Conservation (phyloP, 768 basidiomycete genomes). For the Gelatoporia subvermispora region DNA sequence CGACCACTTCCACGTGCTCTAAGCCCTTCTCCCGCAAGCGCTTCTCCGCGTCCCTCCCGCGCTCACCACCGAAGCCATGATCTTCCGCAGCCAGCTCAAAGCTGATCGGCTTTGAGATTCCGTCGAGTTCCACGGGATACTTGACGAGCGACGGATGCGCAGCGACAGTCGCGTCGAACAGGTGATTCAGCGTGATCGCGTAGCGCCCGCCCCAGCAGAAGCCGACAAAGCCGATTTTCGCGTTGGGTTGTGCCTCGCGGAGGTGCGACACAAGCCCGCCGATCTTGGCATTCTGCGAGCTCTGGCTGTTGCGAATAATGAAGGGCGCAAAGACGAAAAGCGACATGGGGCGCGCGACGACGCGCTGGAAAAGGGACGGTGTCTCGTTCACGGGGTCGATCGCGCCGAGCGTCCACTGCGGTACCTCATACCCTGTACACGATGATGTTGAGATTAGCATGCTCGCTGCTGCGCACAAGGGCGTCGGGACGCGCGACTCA, state of each 20-base stretch:
- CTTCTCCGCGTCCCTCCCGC: slow-evolving; percentile 13
- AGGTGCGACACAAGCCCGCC: slow-evolving; percentile 4
- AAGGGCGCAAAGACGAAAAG: slow-evolving; percentile 15
- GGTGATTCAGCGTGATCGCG: slow-evolving; percentile 15
- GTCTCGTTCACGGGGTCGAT: slow-evolving; percentile 2
- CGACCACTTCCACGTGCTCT: slow-evolving; percentile 11
- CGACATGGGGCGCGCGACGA: slow-evolving; percentile 7
- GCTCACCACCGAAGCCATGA: slow-evolving; percentile 1
- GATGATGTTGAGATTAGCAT: not conserved
- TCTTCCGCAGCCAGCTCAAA: slow-evolving; percentile 11
- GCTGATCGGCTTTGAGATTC: slow-evolving; percentile 11
- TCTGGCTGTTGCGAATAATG: slow-evolving; percentile 13
- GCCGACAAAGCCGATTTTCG: slow-evolving; percentile 15
- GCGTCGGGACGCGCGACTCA: not conserved
- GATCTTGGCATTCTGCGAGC: slow-evolving; percentile 11
- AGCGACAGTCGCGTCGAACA: slow-evolving; percentile 16
- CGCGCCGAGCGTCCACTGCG: slow-evolving; percentile 12
- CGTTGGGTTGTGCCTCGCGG: slow-evolving; percentile 3
- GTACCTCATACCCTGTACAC: slow-evolving; percentile 9
- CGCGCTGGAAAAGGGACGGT: slow-evolving; percentile 8
- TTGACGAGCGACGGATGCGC: slow-evolving; percentile 15
- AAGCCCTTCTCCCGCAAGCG: slow-evolving; percentile 8
- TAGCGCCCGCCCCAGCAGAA: slow-evolving; percentile 21
- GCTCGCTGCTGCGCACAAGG: not conserved
- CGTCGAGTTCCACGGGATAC: slow-evolving; percentile 14